phyloP scores from a whole-genome alignment of 2,329 filamentous ascomycete genomes.

The Ophiocordyceps camponoti-rufipedis region DNA sequence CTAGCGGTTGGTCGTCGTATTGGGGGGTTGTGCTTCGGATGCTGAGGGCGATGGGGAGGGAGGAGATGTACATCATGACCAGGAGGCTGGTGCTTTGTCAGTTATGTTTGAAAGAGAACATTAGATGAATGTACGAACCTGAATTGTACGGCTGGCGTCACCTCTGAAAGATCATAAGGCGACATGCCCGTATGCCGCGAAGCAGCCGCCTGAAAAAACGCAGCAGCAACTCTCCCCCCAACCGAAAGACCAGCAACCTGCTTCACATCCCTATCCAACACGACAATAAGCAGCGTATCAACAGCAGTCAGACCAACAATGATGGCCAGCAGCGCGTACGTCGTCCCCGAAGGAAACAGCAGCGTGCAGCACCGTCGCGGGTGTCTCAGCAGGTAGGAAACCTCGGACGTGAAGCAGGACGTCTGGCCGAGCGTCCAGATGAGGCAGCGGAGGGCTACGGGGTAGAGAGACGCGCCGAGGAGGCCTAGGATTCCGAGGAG shows the following conservation, averaged over 20 bases:
- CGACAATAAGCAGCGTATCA: slow-evolving; percentile 35
- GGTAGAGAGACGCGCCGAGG: slow-evolving; percentile 37
- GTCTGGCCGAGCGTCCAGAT: slow-evolving; percentile 37
- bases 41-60: slow-evolving; percentile 41
- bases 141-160: slow-evolving; percentile 37
- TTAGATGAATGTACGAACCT: slow-evolving; percentile 5
- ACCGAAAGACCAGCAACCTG: slow-evolving; percentile 25
- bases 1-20: slow-evolving; percentile 43
- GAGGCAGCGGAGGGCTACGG: slow-evolving; percentile 35
- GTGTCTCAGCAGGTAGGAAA: slow-evolving; percentile 41
- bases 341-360: slow-evolving; percentile 40
- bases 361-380: slow-evolving; percentile 44
- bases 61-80: slow-evolving; percentile 48
- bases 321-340: slow-evolving; percentile 35
- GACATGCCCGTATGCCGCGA: slow-evolving; percentile 27
- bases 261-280: slow-evolving; percentile 30
- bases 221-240: slow-evolving; percentile 31
- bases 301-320: slow-evolving; percentile 32
- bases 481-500: slow-evolving; percentile 29
- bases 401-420: slow-evolving; percentile 18
- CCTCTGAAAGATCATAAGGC: slow-evolving; percentile 27
- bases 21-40: slow-evolving; percentile 38
- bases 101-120: too few relatives aligned
- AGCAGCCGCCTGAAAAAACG: slow-evolving; percentile 38
- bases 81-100: slow-evolving; percentile 21